Percentiles rank a stretch among this genome's conserved stretches.
Evolutionary conservation across 1,284 basidiomycete genomes (phyloP).

Genomic region (Cystobasidiaceae sp.): DNA sequence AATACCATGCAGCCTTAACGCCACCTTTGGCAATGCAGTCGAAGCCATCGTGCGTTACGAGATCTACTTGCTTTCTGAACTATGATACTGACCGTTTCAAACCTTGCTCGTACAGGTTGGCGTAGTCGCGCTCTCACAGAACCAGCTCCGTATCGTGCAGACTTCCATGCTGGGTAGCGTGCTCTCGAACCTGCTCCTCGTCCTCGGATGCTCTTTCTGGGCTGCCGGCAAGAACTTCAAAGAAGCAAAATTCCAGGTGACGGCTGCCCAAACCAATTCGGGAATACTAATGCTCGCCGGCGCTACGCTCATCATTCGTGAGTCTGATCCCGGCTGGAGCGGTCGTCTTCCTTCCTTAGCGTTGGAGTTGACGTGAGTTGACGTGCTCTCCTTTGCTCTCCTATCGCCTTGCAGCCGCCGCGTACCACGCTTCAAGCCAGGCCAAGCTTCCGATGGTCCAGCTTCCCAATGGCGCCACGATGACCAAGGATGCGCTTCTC

Average conservation of each 20-base stretch:
- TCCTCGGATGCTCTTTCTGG: constrained; percentile 76
- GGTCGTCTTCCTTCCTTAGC: constrained; percentile 50
- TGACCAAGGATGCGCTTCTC: constrained; percentile 13
- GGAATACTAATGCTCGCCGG: constrained; percentile 34
- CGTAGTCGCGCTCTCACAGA: constrained; percentile 61
- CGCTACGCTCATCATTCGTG: constrained; percentile 43
- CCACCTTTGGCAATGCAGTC: constrained; percentile 50
- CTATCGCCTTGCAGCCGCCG: constrained; percentile 4
- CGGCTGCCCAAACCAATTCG: constrained; percentile 76
- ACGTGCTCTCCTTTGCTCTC: not conserved
- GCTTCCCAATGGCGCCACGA: not conserved
- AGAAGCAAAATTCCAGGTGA: constrained; percentile 71
- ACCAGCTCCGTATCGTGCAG: constrained; percentile 75
- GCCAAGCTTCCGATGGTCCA: constrained; percentile 4
- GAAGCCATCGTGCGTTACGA: constrained; percentile 45
- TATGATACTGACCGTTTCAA: too few species aligned
- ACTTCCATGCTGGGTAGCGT: constrained; percentile 59
- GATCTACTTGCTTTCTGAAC: too few species aligned
- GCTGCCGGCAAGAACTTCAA: constrained; percentile 58
- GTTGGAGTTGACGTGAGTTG: too few species aligned
- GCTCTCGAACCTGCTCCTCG: constrained; percentile 64
- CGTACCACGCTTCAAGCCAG: constrained; percentile 12
- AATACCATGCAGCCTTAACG: constrained; percentile 15
- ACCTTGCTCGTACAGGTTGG: too few species aligned
- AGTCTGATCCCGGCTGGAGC: constrained; percentile 14